These are phyloP conservation scores for Pythium scleroteichum DNA, from an alignment of 352 stramenopile genomes.

Conservation along the genomic window DNA sequence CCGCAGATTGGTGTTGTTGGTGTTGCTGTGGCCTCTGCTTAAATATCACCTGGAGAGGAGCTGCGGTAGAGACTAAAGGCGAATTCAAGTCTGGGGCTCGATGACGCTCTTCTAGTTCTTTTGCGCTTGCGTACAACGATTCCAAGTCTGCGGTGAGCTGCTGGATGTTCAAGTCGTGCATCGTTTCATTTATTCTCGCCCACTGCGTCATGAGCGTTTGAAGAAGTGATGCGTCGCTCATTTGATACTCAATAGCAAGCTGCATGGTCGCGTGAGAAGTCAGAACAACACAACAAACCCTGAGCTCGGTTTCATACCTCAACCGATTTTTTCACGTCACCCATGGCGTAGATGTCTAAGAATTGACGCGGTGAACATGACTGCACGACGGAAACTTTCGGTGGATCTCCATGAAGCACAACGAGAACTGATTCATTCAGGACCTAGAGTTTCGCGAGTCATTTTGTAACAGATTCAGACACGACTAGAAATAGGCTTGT, in stretches of 20 bases:
- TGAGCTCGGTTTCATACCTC: constrained; percentile 37
- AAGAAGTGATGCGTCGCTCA: constrained; percentile 64
- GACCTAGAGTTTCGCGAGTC: constrained; percentile 35
- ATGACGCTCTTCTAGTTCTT: constrained; percentile 53
- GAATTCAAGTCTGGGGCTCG: constrained; percentile 26
- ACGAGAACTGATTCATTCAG: constrained; percentile 68
- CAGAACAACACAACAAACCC: background rate
- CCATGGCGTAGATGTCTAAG: constrained; percentile 63
- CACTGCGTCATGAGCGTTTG: constrained; percentile 58
- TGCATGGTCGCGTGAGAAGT: constrained; percentile 25
- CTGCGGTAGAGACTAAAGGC: constrained; percentile 22
- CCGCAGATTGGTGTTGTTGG: constrained; percentile 12
- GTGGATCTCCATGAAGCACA: constrained; percentile 69
- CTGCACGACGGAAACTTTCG: constrained; percentile 73
- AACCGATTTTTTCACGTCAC: constrained; percentile 63
- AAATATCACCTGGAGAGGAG: constrained; percentile 82
- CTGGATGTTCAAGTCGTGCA: constrained; percentile 7
- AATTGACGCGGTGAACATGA: constrained; percentile 75
- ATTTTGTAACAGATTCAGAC: background rate
- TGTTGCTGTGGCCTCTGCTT: constrained; percentile 74
- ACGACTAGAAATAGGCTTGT: background rate
- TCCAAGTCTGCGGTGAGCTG: constrained; percentile 37
- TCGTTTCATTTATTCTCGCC: constrained; percentile 26
- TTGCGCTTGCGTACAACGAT: constrained; percentile 44
- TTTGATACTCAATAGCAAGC: constrained; percentile 71